Base-by-base conservation (phyloP, 805 yeast genomes). In the Candida schatavii region DNA sequence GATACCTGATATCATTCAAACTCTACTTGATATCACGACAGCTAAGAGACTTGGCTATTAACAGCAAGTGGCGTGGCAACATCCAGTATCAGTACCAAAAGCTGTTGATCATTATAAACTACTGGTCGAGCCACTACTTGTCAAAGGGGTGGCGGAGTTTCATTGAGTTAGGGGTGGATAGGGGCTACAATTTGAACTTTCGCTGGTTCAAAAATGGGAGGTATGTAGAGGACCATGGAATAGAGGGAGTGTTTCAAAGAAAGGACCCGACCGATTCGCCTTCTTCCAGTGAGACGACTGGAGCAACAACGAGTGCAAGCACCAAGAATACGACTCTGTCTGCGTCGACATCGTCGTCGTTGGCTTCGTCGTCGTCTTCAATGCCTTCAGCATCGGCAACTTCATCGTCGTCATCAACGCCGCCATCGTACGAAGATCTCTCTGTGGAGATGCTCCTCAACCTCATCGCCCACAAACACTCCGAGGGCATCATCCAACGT, bases 201-300 rank as follows among this genome's bases (percentile, higher is more conserved):
- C 67, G 80, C 44, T 84, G 90, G 90, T 74, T 72, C 47, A 76
- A 77, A 46, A 81, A 82, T 49, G 84, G 83, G 1, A 56, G 57
- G 19, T 66, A 72, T 40, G 21, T 31, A 9, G 35, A 31, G 21
- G 11, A 31, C 21, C 35, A 31, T 31, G 35, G 35, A 7, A 13
- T 31, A 14, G 35, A 6, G 21, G 21, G 35, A 13, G 35, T 31
- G 4, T 31, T 31, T 22, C 35, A 31, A 22, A 31, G 2, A 56
- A 47, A 23, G 64, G 60, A 22, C 43, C 59, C 1, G 59, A 11
- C 27, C 27, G 27, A 23, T 11, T 7, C 11, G 7, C n/a, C n/a
- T n/a, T n/a, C n/a, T n/a, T n/a, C n/a, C n/a, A n/a, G n/a, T n/a
- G n/a, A n/a, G 11, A 10, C 28, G 13, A 25, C 28, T 25, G 28